A percentile compares a stretch with the other conserved stretches of the same genome.
These are phyloP conservation scores for Boletus mariae DNA, from an alignment of 1,284 basidiomycete species.

Conservation along the genomic window DNA sequence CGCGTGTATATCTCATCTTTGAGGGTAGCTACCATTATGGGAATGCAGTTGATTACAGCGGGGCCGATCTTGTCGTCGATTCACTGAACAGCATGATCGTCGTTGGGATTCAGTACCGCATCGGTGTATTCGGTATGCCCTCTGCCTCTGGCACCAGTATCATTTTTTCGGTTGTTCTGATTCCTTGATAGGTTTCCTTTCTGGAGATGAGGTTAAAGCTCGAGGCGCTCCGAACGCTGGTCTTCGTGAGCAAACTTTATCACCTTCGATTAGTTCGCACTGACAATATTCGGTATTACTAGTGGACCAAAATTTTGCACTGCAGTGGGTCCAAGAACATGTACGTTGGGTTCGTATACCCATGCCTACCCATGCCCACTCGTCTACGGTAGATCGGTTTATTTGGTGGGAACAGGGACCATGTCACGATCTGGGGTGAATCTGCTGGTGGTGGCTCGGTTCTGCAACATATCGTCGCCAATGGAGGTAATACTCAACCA, in stretches of 20 bases:
- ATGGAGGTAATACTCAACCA: slow-evolving; percentile 17
- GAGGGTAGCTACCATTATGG: slow-evolving; percentile 6
- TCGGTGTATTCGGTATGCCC: slow-evolving; percentile 18
- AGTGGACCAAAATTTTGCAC: neutral
- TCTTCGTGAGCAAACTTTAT: neutral
- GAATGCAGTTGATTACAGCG: slow-evolving; percentile 11
- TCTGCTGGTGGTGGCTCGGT: too few relatives aligned
- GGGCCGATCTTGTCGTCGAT: slow-evolving; percentile 15
- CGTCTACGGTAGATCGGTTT: neutral
- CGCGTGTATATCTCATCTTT: neutral
- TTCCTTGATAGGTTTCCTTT: neutral
- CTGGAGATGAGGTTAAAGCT: neutral
- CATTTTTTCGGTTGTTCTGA: neutral
- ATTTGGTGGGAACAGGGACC: too few relatives aligned
- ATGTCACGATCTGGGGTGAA: too few relatives aligned
- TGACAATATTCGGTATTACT: neutral
- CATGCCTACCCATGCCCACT: neutral
- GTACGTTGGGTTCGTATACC: neutral
- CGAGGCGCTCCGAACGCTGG: neutral
- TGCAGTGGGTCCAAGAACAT: slow-evolving; percentile 28
- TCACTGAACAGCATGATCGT: slow-evolving; percentile 31
- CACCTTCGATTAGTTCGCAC: neutral
- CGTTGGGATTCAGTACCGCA: slow-evolving; percentile 37
- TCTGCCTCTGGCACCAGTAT: too few relatives aligned
- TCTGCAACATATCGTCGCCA: slow-evolving; percentile 2